A percentile compares a stretch with the other conserved stretches of the same genome.
Evolutionary conservation across 2,329 filamentous ascomycete species (phyloP).

Genomic region (Hypoxylon sp.): DNA sequence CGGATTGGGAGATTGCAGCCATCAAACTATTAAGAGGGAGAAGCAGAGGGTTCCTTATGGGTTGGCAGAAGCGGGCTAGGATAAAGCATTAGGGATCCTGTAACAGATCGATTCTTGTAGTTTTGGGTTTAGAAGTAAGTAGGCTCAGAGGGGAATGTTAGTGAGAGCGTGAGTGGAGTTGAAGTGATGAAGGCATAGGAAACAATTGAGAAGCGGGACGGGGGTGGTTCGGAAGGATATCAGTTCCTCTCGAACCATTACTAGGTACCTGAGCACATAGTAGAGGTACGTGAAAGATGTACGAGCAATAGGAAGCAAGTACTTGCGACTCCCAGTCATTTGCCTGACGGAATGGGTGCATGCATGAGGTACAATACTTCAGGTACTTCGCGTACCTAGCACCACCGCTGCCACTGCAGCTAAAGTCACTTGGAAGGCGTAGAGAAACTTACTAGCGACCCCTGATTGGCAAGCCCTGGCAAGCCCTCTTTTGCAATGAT

Average conservation of each 20-base stretch:
- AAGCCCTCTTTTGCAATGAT: slow-evolving; percentile 2
- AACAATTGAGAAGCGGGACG: slow-evolving; percentile 42
- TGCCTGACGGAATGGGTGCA: slow-evolving; percentile 33
- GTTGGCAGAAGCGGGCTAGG: slow-evolving; percentile 29
- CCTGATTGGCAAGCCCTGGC: slow-evolving; percentile 6
- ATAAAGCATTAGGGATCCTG: slow-evolving; percentile 36
- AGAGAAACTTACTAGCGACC: slow-evolving; percentile 15
- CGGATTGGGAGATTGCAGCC: slow-evolving; percentile 41
- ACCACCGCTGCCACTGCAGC: neutral
- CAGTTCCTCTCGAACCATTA: slow-evolving; percentile 17
- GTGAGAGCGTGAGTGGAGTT: slow-evolving; percentile 6
- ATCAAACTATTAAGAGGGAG: slow-evolving; percentile 37
- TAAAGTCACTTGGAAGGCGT: neutral
- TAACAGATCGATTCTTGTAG: slow-evolving; percentile 31
- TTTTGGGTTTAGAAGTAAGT: slow-evolving; percentile 25
- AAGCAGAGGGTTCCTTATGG: slow-evolving; percentile 28
- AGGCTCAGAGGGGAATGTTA: slow-evolving; percentile 18
- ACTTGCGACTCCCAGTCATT: slow-evolving; percentile 29
- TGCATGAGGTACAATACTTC: slow-evolving; percentile 33
- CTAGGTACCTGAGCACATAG: neutral
- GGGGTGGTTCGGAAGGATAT: slow-evolving; percentile 39
- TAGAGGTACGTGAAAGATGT: slow-evolving; percentile 15
- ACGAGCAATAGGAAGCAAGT: slow-evolving; percentile 17
- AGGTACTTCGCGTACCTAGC: slow-evolving; percentile 4
- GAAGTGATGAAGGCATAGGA: slow-evolving; percentile 36